Base-by-base conservation (phyloP, 129 eudicot genomes). In the Flaveria bidentis region DNA sequence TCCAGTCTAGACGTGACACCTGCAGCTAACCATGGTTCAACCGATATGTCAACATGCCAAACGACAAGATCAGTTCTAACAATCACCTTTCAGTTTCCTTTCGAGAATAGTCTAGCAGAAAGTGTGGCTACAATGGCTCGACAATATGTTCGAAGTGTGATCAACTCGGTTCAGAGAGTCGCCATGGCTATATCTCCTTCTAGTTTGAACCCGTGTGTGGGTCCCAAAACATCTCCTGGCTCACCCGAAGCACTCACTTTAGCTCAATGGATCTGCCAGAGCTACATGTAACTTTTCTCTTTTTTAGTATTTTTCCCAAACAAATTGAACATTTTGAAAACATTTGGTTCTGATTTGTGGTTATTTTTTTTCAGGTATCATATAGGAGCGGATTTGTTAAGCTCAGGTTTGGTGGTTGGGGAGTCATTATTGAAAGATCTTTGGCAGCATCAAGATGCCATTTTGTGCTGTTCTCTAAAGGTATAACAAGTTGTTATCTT, bases 41-140 rank as follows among this genome's bases (percentile, higher is more conserved):
- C 82, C 8, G 95, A 88, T 50, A 14, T 82, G 70, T 68, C 73
- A 71, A 80, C 57, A 49, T 86, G 85, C 33, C 70, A 74, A 67
- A 85, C 46, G 6, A 15, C 82, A 49, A 78, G 97, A 68, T 91
- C 97, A 8, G 95, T 91, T 70, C 83, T 91, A 62, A 91, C 92
- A 8, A 91, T 91, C 10, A 93, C 97, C 10, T 91, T 88, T 74
- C 97, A 91, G 84, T 88, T 91, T 67, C 85, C 92, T 28, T 91
- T 88, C 69, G 97, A 91, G 86, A 88, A 80, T 47, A 90, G 89
- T 83, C 80, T 86, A 56, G 83, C 86, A 2, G 97, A 91, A 42
- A 88, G 82, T 52, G 94, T 91, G 16, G 97, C 92, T 56, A 87
- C 88, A 8, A 91, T 91, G 97, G 97, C 97, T 63, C 94, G 94